Evolutionary conservation across 2,329 filamentous ascomycete species (phyloP), one percentile per base, ranked within the genome.

Genomic region (Rutstroemia sp.): DNA sequence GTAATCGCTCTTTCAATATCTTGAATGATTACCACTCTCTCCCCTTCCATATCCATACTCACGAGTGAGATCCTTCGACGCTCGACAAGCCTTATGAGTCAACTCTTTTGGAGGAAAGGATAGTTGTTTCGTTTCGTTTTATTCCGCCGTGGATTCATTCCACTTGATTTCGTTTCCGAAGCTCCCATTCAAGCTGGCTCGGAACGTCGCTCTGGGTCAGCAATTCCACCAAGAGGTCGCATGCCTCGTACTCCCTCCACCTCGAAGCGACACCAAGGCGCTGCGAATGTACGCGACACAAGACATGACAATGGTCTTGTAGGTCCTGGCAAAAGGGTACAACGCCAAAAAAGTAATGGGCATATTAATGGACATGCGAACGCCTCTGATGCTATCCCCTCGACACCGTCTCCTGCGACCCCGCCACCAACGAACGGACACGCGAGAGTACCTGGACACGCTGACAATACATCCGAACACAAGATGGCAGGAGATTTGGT

Each of bases 291-390:
- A 72, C 83, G 84, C 76, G 86, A 86, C 74, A 82, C 79, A 69
- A 84, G 87, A 73, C 87, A 95, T 75, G 91, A 96, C 75, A 91
- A 89, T 86, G 90, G 90, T 70, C 79, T 90, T 72, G 87, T 91
- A 79, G 85, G 85, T 68, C 83, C 87, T 52, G 86, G 86, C 64
- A 90, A 85, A 77, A 85, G 85, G 60, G 64, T 70, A 39, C 63
- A 62, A 61, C 79, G 78, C 70, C 77, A 79, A 68, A 80, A 77
- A 68, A 80, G 78, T 59, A 79, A 77, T 72, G 75, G 76, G 64
- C 73, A 80, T 66, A 68, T 80, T 67, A 79, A 79, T 71, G 77
- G 75, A 62, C 73, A 70, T 65, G 68, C 74, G 56, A 75, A 70
- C 71, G 73, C 63, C 65, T 71, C 66, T 61, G 70, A 48, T 48